Base-by-base conservation (phyloP, 1,139 yeast species). In the Candida anutae region DNA sequence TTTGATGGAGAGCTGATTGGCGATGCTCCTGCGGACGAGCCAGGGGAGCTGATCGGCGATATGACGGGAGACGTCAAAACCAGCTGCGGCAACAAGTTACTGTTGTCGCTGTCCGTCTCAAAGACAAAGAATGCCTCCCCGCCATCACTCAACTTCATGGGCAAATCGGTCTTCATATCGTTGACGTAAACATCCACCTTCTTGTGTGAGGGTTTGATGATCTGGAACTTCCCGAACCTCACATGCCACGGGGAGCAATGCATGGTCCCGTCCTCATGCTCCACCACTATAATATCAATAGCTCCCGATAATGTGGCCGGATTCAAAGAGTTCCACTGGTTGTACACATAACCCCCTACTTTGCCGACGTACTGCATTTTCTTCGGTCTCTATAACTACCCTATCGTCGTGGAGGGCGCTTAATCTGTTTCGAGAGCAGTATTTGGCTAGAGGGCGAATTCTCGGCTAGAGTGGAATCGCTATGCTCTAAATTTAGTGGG, bases 81-180 rank as follows among this genome's bases (percentile, higher is more conserved):
- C 37, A 84, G 81, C 32, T 69, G 65, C 1, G 95, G 94, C 12
- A 88, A 80, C 18, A 52, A 43, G 28, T 71, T 70, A n/a, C 10
- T n/a, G 11, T 64, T 69, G 15, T 55, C 52, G 31, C 69, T 67
- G 22, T 70, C 71, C 2, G 96, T 83, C 46, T 88, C 95, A 58
- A 90, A 88, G 27, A 90, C 98, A 49, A 90, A 90, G 51, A 87
- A 88, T 0, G 97, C 98, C 53, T 90, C 99, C 15, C 99, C 99
- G 3, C 94, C 95, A 36, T 90, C 98, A 9, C 96, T 95, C 28
- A 90, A 59, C 54, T 90, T 90, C 98, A 90, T 90, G 9, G 95
- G 95, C 32, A 88, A 62, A 42, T 84, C 80, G 0, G 94, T 81
- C 31, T 77, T 69, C 36, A 70, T 70, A 21, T 81, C 96, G 56